phyloP scores from a whole-genome alignment of 2,329 filamentous ascomycete genomes.

The Akanthomyces uredinophilus region DNA sequence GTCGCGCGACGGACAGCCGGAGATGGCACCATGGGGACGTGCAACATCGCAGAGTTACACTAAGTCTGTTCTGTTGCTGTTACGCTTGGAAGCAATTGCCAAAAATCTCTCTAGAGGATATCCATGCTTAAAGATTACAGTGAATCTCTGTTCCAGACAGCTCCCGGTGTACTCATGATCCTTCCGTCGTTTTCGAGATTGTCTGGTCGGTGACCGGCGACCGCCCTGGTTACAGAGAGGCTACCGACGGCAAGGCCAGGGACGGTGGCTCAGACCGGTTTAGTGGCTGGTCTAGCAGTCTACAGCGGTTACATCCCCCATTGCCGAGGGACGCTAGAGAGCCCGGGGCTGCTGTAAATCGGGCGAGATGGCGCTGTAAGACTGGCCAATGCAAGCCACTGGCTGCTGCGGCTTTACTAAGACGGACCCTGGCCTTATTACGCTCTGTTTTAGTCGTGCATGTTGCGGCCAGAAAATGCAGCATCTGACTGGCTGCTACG shows the following conservation, averaged over 20 bases:
- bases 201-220: background rate
- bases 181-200: background rate
- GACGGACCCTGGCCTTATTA: background rate
- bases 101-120: too few relatives aligned
- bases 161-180: background rate
- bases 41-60: background rate
- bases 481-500: constrained; percentile 5
- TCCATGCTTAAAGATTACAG: too few relatives aligned
- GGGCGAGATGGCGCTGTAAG: background rate
- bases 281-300: background rate
- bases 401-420: background rate
- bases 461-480: background rate
- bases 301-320: background rate
- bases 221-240: background rate
- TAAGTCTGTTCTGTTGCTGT: background rate
- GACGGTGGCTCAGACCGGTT: background rate
- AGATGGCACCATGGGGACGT: background rate
- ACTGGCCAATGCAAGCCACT: background rate
- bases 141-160: background rate
- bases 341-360: too few relatives aligned
- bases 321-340: background rate
- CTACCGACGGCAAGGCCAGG: background rate
- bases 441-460: background rate
- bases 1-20: background rate
- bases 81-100: background rate